A percentile compares a stretch with the other conserved stretches of the same genome.
phyloP scores from a whole-genome alignment of 192 early-diverging fungal genomes.

The Linnemannia zychae region DNA sequence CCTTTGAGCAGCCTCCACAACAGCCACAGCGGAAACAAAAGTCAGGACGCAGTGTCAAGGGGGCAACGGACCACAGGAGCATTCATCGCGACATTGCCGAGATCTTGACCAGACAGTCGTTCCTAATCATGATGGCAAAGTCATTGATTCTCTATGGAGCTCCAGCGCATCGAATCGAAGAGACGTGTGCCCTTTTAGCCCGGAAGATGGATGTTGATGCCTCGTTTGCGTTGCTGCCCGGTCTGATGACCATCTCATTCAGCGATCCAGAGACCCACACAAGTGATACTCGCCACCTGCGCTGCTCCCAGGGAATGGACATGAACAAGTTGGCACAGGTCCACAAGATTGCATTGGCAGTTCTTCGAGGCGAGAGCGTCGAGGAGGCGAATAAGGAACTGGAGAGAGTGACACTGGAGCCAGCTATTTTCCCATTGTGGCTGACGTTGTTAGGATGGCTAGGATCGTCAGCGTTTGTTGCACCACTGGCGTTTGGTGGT shows the following conservation, averaged over 20 bases:
- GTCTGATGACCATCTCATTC: conserved; percentile 59
- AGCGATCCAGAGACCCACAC: conserved; percentile 60
- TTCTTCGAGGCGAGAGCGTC: conserved; percentile 38
- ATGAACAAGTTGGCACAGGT: conserved; percentile 50
- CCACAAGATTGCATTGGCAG: conserved; percentile 45
- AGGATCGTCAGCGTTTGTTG: conserved; percentile 53
- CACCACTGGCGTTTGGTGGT: conserved; percentile 55
- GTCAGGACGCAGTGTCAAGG: background rate
- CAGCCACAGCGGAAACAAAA: background rate
- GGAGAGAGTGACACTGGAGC: conserved; percentile 30
- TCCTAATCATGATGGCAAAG: conserved; percentile 54
- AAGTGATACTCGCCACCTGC: conserved; percentile 56
- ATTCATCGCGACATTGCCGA: conserved; percentile 52
- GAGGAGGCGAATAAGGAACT: conserved; percentile 51
- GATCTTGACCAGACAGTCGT: conserved; percentile 42
- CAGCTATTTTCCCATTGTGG: conserved; percentile 38
- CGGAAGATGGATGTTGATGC: conserved; percentile 51
- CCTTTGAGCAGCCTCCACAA: conserved; percentile 16
- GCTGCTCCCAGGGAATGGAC: conserved; percentile 53
- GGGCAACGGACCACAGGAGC: conserved; percentile 13
- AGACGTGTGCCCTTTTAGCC: conserved; percentile 38
- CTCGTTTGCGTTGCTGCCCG: conserved; percentile 50
- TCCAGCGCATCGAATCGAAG: conserved; percentile 57
- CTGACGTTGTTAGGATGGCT: conserved; percentile 45
- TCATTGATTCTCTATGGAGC: conserved; percentile 55